Evolutionary conservation across 352 stramenopile genomes (phyloP).

Genomic region (Plasmopara halstedii): DNA sequence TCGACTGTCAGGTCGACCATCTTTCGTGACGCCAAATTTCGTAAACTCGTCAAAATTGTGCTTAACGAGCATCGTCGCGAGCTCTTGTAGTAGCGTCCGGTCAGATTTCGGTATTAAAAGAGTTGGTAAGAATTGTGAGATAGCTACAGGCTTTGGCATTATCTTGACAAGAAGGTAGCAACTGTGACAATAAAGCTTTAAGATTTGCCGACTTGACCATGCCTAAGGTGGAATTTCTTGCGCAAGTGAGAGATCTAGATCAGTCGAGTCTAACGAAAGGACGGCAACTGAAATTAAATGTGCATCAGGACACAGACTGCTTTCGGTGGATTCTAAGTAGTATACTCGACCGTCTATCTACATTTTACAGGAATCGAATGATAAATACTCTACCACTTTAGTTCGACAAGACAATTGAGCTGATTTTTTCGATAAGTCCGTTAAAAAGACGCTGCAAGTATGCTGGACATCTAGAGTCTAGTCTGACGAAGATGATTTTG

Average conservation of each 20-base stretch:
- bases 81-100: slow-evolving; percentile 10
- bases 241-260: not conserved
- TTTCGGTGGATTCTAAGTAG: not conserved
- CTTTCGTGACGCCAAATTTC: slow-evolving; percentile 20
- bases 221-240: slow-evolving; percentile 7
- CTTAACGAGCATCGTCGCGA: slow-evolving; percentile 19
- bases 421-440: no score
- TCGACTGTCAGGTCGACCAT: slow-evolving; percentile 21
- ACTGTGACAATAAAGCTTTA: not conserved
- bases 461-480: no score
- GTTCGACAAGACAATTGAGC: no score
- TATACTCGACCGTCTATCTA: no score
- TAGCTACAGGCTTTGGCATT: slow-evolving; percentile 17
- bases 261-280: not conserved
- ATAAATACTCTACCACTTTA: no score
- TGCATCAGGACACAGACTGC: not conserved
- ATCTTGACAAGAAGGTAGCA: slow-evolving; percentile 1
- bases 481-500: no score
- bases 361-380: no score
- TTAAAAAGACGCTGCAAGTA: no score
- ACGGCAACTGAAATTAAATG: not conserved
- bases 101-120: slow-evolving; percentile 21
- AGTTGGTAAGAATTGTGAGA: slow-evolving; percentile 24
- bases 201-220: not conserved
- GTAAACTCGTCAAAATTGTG: slow-evolving; percentile 27